Evolutionary conservation across 1,284 basidiomycete genomes (phyloP).

Genomic region (Blastosporella zonata): DNA sequence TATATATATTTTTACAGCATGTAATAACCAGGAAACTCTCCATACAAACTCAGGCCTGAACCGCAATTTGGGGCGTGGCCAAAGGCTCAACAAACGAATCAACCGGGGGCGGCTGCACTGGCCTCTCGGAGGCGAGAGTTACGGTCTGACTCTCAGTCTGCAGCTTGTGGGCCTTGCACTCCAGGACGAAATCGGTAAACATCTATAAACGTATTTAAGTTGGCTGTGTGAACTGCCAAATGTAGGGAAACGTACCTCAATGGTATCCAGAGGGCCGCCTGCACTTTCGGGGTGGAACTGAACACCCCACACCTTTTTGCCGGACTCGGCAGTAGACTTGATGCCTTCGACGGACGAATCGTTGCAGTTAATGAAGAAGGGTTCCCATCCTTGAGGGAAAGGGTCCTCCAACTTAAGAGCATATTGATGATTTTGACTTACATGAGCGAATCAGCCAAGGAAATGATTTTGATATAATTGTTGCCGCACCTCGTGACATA

Average conservation of each 20-base stretch:
- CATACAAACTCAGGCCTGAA: constrained; percentile 13
- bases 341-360: constrained; percentile 97
- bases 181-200: constrained; percentile 88
- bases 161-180: constrained; percentile 63
- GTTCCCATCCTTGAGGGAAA: constrained; percentile 94
- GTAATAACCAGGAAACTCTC: constrained; percentile 12
- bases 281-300: constrained; percentile 97
- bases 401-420: constrained; percentile 90
- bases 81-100: constrained; percentile 13
- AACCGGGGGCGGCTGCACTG: not conserved
- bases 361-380: constrained; percentile 98
- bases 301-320: constrained; percentile 91
- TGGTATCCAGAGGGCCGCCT: constrained; percentile 90
- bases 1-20: constrained; percentile 11
- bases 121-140: constrained; percentile 3
- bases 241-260: constrained; percentile 57
- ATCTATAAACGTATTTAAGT: constrained; percentile 48
- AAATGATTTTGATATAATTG: not conserved
- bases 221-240: not conserved
- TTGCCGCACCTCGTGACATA: constrained; percentile 84
- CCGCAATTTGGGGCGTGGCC: constrained; percentile 12
- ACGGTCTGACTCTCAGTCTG: constrained; percentile 30
- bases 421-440: constrained; percentile 92
- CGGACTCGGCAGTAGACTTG: constrained; percentile 85
- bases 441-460: not conserved